Conservation (phyloP, 1,284 basidiomycete species). For the Cutaneotrichosporon spelunceum region DNA sequence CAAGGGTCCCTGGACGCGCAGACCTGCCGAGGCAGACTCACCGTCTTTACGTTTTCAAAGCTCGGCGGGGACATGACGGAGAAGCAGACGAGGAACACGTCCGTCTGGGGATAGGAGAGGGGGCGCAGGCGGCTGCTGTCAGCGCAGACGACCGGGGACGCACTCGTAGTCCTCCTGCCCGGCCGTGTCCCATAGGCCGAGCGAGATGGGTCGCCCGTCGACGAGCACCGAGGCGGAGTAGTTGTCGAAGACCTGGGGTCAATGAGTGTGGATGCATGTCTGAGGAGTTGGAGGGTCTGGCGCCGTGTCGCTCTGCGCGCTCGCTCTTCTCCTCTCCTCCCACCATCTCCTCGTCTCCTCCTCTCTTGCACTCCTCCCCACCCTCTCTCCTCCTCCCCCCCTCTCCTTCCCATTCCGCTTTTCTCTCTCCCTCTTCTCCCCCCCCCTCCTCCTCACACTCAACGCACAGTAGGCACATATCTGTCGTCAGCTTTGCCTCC, state of each 20-base stretch:
- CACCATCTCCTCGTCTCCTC: too few species aligned
- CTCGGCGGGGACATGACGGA: constrained; percentile 93
- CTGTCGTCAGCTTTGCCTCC: constrained; percentile 23
- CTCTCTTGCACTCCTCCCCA: background rate
- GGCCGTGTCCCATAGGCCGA: constrained; percentile 58
- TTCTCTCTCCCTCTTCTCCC: too few species aligned
- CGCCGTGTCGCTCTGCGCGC: too few species aligned
- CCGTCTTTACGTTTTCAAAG: constrained; percentile 68
- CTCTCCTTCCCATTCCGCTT: background rate
- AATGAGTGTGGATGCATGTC: too few species aligned
- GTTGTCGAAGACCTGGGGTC: constrained; percentile 47
- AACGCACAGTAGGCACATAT: constrained; percentile 48
- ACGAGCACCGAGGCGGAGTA: constrained; percentile 77
- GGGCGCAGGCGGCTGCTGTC: constrained; percentile 82
- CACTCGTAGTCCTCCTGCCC: constrained; percentile 78
- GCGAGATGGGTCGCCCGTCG: constrained; percentile 85
- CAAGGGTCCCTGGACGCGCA: too few species aligned
- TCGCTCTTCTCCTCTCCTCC: too few species aligned
- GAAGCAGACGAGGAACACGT: constrained; percentile 99
- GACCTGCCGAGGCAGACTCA: constrained; percentile 16
- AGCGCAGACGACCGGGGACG: constrained; percentile 14
- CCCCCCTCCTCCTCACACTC: too few species aligned
- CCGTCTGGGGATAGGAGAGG: constrained; percentile 97
- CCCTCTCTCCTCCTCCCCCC: background rate
- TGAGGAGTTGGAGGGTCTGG: too few species aligned